Evolutionary conservation across 768 basidiomycete genomes (phyloP).

Genomic region (Termitomyces sp.): DNA sequence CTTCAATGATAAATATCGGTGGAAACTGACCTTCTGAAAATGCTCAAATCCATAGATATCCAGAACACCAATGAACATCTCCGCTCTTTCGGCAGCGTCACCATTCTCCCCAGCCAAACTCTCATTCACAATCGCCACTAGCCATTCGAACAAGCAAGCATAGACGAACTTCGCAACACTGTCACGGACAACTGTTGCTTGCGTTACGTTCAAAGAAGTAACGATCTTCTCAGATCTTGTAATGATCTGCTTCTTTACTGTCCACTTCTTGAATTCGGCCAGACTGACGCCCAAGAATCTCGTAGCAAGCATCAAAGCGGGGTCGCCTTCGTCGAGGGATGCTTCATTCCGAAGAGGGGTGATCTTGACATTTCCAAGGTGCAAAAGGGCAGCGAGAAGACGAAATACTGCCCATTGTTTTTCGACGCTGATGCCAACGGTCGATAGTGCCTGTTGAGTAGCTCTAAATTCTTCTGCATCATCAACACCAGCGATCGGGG

Average conservation of each 20-base stretch:
- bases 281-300: conserved; percentile 86
- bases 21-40: conserved; percentile 76
- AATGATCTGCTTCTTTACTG: conserved; percentile 93
- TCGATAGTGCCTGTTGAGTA: conserved; percentile 93
- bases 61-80: conserved; percentile 98
- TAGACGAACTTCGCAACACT: conserved; percentile 98
- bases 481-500: conserved; percentile 88
- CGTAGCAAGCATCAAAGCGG: conserved; percentile 74
- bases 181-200: conserved; percentile 92
- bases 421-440: conserved; percentile 95
- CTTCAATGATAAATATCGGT: neutral
- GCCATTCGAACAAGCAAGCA: conserved; percentile 97
- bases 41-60: conserved; percentile 98
- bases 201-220: conserved; percentile 75
- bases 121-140: conserved; percentile 96
- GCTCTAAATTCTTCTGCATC: conserved; percentile 92
- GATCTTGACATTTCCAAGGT: conserved; percentile 97
- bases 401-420: conserved; percentile 98
- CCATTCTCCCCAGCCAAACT: conserved; percentile 94
- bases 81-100: conserved; percentile 81
- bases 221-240: conserved; percentile 96
- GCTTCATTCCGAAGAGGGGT: conserved; percentile 78
- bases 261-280: conserved; percentile 98
- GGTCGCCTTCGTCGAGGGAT: conserved; percentile 75
- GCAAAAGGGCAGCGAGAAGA: conserved; percentile 85